Base-by-base conservation (phyloP, 306 rosid species). In the Bauhinia variegata region DNA sequence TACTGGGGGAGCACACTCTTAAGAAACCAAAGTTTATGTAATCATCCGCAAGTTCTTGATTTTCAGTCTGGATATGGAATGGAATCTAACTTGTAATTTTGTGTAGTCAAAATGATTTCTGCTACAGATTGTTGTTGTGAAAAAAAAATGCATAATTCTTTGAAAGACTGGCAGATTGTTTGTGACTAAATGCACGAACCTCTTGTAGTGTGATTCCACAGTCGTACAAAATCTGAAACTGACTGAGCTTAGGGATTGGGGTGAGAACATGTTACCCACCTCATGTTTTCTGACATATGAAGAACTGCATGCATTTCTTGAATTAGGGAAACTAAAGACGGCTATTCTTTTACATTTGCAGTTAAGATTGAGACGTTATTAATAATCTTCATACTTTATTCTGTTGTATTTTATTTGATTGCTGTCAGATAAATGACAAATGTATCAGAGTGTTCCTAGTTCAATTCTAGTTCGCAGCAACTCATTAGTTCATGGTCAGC, bases 391-490 rank as follows among this genome's bases (percentile, higher is more conserved):
- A n/a, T n/a, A n/a, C n/a, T n/a, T n/a, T n/a, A n/a, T n/a, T n/a
- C n/a, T n/a, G n/a, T n/a, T n/a, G 28, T 1, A 23, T 76, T 64
- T 30, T 56, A 7, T 57, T 38, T 65, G n/a, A 56, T 54, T 37
- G 33, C 49, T 66, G 41, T 60, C 79, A 89, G 88, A 73, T 89
- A 74, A 79, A 86, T 87, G 92, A 73, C 72, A 85, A 77, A 80
- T 84, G 95, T 85, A 85, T 80, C 91, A 85, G 63, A 78, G 69
- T 59, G 86, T 74, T 71, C 73, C 80, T 85, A 72, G 80, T 75
- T 81, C 84, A 50, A 80, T 78, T 80, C 75, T 80, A 54, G 61
- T 74, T 47, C 75, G 41, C 54, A 78, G 72, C 83, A 80, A 77
- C 79, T 74, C 88, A n/a, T 75, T 79, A 65, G 82, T 74, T 47